These are phyloP conservation scores for Heliamphora pulchella DNA, from an alignment of 179 eudicot species.

Conservation along the genomic window DNA sequence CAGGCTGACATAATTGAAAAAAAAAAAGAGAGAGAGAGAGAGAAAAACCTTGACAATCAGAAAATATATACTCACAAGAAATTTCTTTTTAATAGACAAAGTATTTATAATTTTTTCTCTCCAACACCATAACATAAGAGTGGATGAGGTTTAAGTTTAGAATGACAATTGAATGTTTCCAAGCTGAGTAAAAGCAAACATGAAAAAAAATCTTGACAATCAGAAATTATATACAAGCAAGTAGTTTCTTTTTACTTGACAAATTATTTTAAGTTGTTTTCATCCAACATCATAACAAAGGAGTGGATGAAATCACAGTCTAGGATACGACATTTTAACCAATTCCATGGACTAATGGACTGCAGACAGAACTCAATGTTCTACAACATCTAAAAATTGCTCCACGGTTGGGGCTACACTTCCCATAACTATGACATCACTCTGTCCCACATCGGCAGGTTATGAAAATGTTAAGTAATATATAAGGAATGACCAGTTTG, in stretches of 20 bases:
- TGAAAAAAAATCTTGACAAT: background rate
- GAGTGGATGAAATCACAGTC: background rate
- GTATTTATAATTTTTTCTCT: background rate
- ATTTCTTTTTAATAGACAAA: background rate
- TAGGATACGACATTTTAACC: background rate
- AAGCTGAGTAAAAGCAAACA: no score
- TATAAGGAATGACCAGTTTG: no score
- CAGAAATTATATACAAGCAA: background rate
- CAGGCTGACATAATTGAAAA: background rate
- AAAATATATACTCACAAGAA: background rate
- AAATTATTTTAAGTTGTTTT: background rate
- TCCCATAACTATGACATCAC: no score
- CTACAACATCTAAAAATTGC: background rate
- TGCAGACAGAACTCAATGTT: background rate
- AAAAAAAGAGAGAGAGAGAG: background rate
- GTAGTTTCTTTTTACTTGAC: background rate
- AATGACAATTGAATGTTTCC: background rate
- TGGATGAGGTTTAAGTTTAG: background rate
- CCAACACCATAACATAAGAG: constrained; percentile 1
- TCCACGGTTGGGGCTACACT: no score
- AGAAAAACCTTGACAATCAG: background rate
- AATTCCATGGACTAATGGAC: background rate
- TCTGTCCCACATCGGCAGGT: no score
- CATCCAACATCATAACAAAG: constrained; percentile 4
- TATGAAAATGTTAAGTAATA: no score